Base-by-base conservation (phyloP, 306 rosid genomes). In the Dryas drummondii region DNA sequence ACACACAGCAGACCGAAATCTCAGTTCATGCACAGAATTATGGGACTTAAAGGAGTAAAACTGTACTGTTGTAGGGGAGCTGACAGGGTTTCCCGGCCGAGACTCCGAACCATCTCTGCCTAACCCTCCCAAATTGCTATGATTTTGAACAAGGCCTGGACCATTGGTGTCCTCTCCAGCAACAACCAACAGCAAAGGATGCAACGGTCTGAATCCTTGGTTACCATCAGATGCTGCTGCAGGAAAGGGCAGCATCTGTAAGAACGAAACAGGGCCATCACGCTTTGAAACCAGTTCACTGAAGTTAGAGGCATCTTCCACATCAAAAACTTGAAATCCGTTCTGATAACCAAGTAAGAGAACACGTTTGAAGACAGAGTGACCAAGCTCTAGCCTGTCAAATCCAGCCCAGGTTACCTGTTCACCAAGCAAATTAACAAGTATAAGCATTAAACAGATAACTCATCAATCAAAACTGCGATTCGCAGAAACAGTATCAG, bases 391-490 rank as follows among this genome's bases (percentile, higher is more conserved):
- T 77, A 93, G 85, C 79, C 68, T 81, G 77, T 91, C 98, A 79
- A 93, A 93, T 63, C 93, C 92, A 77, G 98, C 98, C 97, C 98
- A 93, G 41, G 90, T 87, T 57, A 93, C 93, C 98, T 93, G 87
- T 75, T 79, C 47, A 78, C 79, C 80, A 71, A 76, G 19, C 17
- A 73, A 47, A 49, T 59, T 10, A 32, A 1, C 44, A 44, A 79
- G 11, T 48, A 62, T 5, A 55, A n/a, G 22, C 27, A 54, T 26
- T 46, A 81, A 75, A 27, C 44, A 48, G 16, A 70, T 0, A 50
- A 49, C 57, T 17, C 27, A 46, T 14, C 37, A 17, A 68, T 6
- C 67, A 53, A 63, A 40, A 41, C 42, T 9, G 13, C 42, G 1
- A 5, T 42, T 12, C 27, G 73, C 27, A 69, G 50, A 41, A 52